These are phyloP conservation scores for Candida germanica DNA, from an alignment of 805 yeast genomes.

Conservation along the genomic window DNA sequence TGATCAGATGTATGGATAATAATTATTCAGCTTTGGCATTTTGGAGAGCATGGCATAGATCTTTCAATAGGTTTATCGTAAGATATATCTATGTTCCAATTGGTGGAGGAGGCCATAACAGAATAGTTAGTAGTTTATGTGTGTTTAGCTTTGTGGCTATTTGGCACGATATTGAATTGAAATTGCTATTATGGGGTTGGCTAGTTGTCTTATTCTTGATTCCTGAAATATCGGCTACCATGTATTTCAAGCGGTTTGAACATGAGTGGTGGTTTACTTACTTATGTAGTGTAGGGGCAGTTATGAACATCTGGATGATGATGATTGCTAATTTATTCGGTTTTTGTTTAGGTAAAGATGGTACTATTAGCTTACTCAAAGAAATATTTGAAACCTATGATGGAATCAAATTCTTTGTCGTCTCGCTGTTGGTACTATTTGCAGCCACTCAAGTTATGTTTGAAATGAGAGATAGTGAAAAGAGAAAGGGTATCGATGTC, in stretches of 20 bases:
- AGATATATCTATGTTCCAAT: conserved; percentile 88
- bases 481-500: conserved; percentile 75
- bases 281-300: conserved; percentile 84
- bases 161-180: conserved; percentile 96
- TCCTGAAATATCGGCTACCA: conserved; percentile 75
- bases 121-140: conserved; percentile 73
- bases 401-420: conserved; percentile 63
- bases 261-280: conserved; percentile 70
- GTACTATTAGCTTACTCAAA: conserved; percentile 59
- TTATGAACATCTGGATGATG: conserved; percentile 93
- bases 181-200: conserved; percentile 94
- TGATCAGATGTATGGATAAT: conserved; percentile 94
- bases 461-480: conserved; percentile 84
- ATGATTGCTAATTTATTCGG: conserved; percentile 95
- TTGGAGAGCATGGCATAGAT: conserved; percentile 99
- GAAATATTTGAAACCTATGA: conserved; percentile 70
- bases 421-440: conserved; percentile 65
- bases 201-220: conserved; percentile 77
- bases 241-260: conserved; percentile 38
- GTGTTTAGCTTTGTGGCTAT: conserved; percentile 95
- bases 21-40: conserved; percentile 92
- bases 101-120: conserved; percentile 70
- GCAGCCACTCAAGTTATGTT: conserved; percentile 92
- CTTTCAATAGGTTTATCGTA: conserved; percentile 85
- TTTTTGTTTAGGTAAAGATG: conserved; percentile 89